Percentiles rank a stretch among this genome's conserved stretches.
Evolutionary conservation across 2,329 filamentous ascomycete species (phyloP).

Genomic region (Talaromyces sp.): DNA sequence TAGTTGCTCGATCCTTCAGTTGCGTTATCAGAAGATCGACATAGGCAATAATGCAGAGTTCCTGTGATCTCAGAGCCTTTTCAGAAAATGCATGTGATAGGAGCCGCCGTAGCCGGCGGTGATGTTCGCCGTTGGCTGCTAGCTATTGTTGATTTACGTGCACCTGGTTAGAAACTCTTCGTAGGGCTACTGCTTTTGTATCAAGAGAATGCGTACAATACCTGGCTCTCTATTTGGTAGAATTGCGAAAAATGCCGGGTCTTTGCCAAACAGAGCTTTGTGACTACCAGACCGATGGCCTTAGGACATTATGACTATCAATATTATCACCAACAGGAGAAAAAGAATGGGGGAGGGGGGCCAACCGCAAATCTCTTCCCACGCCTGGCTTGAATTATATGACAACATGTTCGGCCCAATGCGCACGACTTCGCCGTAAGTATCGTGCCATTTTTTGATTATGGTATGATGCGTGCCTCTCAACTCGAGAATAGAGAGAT

Average conservation of each 20-base stretch:
- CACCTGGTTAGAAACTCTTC: neutral
- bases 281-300: conserved; percentile 10
- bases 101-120: conserved; percentile 29
- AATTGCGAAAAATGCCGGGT: conserved; percentile 30
- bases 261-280: conserved; percentile 24
- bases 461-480: conserved; percentile 27
- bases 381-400: conserved; percentile 40
- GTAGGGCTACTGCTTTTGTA: neutral
- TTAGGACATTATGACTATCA: conserved; percentile 11
- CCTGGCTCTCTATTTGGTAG: neutral
- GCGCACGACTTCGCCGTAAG: conserved; percentile 40
- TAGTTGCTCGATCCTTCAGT: conserved; percentile 19
- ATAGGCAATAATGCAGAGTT: conserved; percentile 23
- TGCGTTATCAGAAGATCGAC: conserved; percentile 28
- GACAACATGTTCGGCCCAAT: conserved; percentile 45
- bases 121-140: conserved; percentile 25
- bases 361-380: conserved; percentile 44
- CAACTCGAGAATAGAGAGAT: conserved; percentile 5
- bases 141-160: conserved; percentile 6
- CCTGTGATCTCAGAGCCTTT: conserved; percentile 29
- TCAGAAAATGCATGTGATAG: conserved; percentile 36
- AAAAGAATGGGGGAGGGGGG: neutral
- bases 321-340: conserved; percentile 18
- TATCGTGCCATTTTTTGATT: conserved; percentile 30
- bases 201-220: neutral